Conservation (phyloP, 2,329 filamentous ascomycete genomes). For the Westerdykella aurantiaca region DNA sequence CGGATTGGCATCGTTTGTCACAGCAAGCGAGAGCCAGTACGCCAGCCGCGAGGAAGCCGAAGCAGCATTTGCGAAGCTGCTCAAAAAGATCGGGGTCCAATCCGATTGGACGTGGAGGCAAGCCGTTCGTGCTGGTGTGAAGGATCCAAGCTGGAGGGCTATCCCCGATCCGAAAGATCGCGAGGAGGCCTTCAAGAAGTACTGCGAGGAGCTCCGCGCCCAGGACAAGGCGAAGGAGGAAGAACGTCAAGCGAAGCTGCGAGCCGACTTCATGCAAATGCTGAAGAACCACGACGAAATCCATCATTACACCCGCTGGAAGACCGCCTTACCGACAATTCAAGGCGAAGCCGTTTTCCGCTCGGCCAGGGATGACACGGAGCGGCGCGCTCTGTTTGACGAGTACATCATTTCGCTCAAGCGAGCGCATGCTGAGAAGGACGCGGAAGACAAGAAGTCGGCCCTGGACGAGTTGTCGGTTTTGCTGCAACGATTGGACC, state of each 20-base stretch:
- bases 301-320: constrained; percentile 95
- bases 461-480: constrained; percentile 79
- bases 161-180: constrained; percentile 89
- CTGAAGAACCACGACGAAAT: constrained; percentile 94
- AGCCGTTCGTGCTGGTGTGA: constrained; percentile 76
- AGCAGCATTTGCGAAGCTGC: constrained; percentile 83
- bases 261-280: constrained; percentile 93
- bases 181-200: constrained; percentile 89
- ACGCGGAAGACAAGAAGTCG: constrained; percentile 65
- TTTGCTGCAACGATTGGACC: constrained; percentile 70
- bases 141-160: constrained; percentile 86
- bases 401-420: constrained; percentile 86
- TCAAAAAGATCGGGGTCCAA: constrained; percentile 78
- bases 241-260: constrained; percentile 85
- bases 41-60: constrained; percentile 74
- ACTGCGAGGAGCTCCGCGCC: constrained; percentile 78
- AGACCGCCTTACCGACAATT: constrained; percentile 87
- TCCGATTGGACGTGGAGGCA: constrained; percentile 92
- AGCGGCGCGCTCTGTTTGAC: constrained; percentile 84
- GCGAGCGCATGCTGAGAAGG: constrained; percentile 70
- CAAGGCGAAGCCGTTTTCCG: constrained; percentile 94
- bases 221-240: constrained; percentile 94
- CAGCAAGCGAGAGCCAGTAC: constrained; percentile 49
- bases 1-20: constrained; percentile 34
- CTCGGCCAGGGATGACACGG: constrained; percentile 78